phyloP scores from a whole-genome alignment of 208 protist genomes.

The Leishmania guyanensis region DNA sequence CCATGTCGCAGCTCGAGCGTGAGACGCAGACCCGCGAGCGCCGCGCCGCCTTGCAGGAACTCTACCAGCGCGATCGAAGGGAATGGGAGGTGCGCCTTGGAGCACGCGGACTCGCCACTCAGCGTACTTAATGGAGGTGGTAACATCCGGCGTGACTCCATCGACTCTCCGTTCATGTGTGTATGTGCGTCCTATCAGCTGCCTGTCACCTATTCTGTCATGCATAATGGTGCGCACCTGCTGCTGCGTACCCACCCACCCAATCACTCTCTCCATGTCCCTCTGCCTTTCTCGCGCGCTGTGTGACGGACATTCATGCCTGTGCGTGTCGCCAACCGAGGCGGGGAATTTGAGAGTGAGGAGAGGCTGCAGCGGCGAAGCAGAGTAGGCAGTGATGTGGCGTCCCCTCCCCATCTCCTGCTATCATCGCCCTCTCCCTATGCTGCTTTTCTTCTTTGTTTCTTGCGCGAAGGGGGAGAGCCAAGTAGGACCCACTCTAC shows the following conservation, averaged over 20 bases:
- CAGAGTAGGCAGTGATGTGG: not conserved
- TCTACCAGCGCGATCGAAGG: constrained; percentile 65
- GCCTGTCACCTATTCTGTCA: not conserved
- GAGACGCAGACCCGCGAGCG: constrained; percentile 44
- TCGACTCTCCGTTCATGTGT: not conserved
- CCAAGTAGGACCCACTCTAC: not conserved
- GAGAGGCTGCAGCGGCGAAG: not conserved
- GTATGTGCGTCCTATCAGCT: not conserved
- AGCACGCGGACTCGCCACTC: constrained; percentile 38
- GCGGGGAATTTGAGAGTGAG: not conserved
- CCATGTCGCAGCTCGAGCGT: constrained; percentile 25
- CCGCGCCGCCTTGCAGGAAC: constrained; percentile 58
- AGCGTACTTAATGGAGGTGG: not conserved
- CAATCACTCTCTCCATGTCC: not conserved
- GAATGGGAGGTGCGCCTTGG: constrained; percentile 66
- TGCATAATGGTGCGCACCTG: not conserved
- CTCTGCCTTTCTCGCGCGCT: not conserved
- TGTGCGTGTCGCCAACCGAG: not conserved
- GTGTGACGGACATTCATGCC: not conserved
- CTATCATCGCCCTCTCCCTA: not conserved
- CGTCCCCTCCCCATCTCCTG: not conserved
- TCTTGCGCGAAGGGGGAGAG: not conserved
- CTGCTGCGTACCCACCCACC: not conserved
- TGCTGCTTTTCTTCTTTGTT: not conserved
- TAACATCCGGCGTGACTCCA: too few species aligned